Conservation (phyloP, 768 basidiomycete species). For the Rhizopogon rudus region DNA sequence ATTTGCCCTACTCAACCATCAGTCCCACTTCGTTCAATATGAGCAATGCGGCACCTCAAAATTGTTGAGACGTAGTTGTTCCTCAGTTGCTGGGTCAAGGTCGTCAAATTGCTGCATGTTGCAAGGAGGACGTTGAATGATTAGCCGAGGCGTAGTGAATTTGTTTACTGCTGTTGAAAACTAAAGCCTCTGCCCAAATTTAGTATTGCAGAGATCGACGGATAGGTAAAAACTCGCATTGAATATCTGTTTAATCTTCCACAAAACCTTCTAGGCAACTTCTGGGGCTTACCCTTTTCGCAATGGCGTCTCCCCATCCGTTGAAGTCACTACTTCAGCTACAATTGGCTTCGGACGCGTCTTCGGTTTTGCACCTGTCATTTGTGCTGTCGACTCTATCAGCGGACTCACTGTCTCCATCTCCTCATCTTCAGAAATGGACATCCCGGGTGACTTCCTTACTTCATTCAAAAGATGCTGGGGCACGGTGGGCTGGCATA, state of each 20-base stretch:
- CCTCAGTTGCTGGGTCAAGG: conserved; percentile 50
- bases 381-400: conserved; percentile 54
- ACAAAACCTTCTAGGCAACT: no score
- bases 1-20: conserved; percentile 59
- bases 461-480: conserved; percentile 73
- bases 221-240: no score
- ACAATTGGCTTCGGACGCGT: conserved; percentile 66
- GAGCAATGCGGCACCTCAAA: conserved; percentile 43
- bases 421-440: conserved; percentile 73
- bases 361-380: conserved; percentile 53
- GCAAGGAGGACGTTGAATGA: not conserved
- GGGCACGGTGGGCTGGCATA: conserved; percentile 75
- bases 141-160: conserved; percentile 1
- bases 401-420: conserved; percentile 48
- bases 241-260: no score
- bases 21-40: conserved; percentile 3
- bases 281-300: not conserved
- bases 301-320: conserved; percentile 46
- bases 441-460: conserved; percentile 65
- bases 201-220: not conserved
- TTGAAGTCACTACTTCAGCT: conserved; percentile 64
- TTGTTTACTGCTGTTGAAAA: conserved; percentile 31
- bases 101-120: conserved; percentile 22
- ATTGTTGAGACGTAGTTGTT: conserved; percentile 45
- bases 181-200: conserved; percentile 8